Percentiles rank a stretch among this genome's conserved stretches.
Evolutionary conservation across 805 yeast species (phyloP).

Genomic region (Suhomyces emberorum): DNA sequence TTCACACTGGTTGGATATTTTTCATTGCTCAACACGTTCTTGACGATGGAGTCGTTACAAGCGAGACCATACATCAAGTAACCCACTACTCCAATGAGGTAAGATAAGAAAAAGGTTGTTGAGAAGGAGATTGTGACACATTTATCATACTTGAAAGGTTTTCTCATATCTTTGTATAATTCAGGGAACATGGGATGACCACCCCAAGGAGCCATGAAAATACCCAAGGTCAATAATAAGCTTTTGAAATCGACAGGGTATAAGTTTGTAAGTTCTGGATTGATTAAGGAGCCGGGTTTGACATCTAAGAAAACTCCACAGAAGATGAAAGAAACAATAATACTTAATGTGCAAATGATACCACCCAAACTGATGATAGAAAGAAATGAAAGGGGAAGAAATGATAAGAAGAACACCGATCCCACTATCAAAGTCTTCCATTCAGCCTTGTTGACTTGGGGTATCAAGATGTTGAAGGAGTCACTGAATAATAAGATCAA

Average conservation of each 20-base stretch:
- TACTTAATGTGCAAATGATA: constrained; percentile 63
- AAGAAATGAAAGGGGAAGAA: constrained; percentile 69
- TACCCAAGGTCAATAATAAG: constrained; percentile 61
- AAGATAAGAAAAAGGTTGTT: constrained; percentile 58
- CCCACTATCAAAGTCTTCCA: constrained; percentile 28
- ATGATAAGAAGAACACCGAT: constrained; percentile 47
- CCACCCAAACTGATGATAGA: constrained; percentile 71
- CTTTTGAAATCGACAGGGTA: constrained; percentile 56
- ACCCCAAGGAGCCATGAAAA: constrained; percentile 78
- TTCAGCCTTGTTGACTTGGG: constrained; percentile 8
- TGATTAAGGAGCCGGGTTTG: constrained; percentile 72
- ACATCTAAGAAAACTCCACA: constrained; percentile 61
- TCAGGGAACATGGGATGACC: constrained; percentile 83
- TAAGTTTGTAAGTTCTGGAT: constrained; percentile 61
- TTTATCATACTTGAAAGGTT: constrained; percentile 51
- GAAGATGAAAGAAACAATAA: constrained; percentile 53
- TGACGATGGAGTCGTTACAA: constrained; percentile 52
- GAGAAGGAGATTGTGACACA: constrained; percentile 58
- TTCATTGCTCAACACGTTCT: constrained; percentile 41
- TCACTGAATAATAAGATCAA: constrained; percentile 81
- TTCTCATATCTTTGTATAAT: constrained; percentile 67
- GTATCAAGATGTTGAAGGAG: constrained; percentile 49
- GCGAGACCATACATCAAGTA: constrained; percentile 55
- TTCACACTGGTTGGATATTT: constrained; percentile 50
- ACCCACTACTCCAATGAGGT: constrained; percentile 63